Base-by-base conservation (phyloP, 1,284 basidiomycete genomes). In the Trametes pubescens region DNA sequence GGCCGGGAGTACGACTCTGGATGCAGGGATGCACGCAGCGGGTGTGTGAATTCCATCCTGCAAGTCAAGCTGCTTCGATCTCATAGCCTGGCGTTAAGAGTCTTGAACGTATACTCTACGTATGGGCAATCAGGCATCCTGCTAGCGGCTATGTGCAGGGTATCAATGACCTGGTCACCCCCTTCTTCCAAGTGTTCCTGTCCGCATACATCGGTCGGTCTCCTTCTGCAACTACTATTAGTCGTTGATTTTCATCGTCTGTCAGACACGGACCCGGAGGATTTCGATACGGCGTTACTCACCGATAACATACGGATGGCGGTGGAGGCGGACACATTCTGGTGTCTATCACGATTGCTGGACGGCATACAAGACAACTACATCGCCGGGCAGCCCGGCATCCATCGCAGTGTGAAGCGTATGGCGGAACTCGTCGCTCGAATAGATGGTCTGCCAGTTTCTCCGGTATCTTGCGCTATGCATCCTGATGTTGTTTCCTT, bases 341-440 rank as follows among this genome's bases (percentile, higher is more conserved):
- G 96, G 96, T 98, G 96, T 77, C 84, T 98, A 10, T 95, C 93
- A 2, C 91, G 96, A 62, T 83, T 98, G 22, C 82, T 98, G 22
- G 96, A 98, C 73, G 96, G 96, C 11, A 98, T 98, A 61, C 96
- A 98, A 75, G 96, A 98, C 78, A 97, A 99, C 74, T 98, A 99
- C 72, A 98, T 97, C 68, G 91, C 89, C 54, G 93, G 92, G 4
- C 96, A 99, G 75, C 96, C 96, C 9, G 96, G 96, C 1, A 98
- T 99, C 63, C 94, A 96, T 70, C 82, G 95, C 56, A 92, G 94
- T 70, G 95, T 98, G 35, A 88, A 90, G 69, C 85, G 95, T 66
- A 97, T 98, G 95, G 88, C 93, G 32, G 94, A 96, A 69, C 84
- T 98, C 24, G 94, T 98, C 57, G 91, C 90, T 52, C 86, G 96